A percentile compares a stretch with the other conserved stretches of the same genome.
Conservation (phyloP, 2,329 filamentous ascomycete genomes). For the Aureobasidium namibiae region DNA sequence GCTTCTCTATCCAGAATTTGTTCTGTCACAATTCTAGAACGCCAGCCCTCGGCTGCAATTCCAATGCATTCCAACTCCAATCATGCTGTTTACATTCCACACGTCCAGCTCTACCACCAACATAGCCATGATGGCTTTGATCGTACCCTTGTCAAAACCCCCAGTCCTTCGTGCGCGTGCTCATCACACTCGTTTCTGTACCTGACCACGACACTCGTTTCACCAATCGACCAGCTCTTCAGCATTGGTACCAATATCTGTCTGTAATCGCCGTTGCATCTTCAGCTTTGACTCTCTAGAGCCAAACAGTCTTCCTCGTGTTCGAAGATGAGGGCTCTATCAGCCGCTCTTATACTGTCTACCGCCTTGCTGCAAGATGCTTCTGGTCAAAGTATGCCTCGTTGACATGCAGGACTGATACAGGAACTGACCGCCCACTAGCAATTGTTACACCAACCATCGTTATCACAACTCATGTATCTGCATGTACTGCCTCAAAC, state of each 20-base stretch:
- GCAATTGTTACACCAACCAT: conserved; percentile 1
- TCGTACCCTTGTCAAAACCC: too few species aligned
- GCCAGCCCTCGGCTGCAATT: not conserved
- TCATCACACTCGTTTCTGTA: not conserved
- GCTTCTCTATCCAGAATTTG: too few species aligned
- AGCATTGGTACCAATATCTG: not conserved
- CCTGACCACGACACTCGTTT: not conserved
- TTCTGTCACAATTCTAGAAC: not conserved
- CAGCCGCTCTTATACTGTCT: not conserved
- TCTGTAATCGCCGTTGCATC: not conserved
- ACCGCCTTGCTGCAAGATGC: not conserved
- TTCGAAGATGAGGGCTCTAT: not conserved
- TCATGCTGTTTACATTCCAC: conserved; percentile 9
- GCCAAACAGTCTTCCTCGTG: too few species aligned
- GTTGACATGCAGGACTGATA: not conserved
- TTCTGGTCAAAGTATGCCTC: not conserved
- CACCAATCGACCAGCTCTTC: not conserved
- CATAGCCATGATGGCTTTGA: not conserved
- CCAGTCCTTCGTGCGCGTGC: too few species aligned
- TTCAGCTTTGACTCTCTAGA: not conserved
- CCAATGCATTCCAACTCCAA: conserved; percentile 1
- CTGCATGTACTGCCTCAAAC: not conserved
- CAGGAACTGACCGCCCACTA: not conserved
- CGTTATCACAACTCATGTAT: conserved; percentile 4
- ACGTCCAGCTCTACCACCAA: not conserved